A percentile compares a stretch with the other conserved stretches of the same genome.
Evolutionary conservation across 768 basidiomycete genomes (phyloP).

Genomic region (Leccinum subtestaceum): DNA sequence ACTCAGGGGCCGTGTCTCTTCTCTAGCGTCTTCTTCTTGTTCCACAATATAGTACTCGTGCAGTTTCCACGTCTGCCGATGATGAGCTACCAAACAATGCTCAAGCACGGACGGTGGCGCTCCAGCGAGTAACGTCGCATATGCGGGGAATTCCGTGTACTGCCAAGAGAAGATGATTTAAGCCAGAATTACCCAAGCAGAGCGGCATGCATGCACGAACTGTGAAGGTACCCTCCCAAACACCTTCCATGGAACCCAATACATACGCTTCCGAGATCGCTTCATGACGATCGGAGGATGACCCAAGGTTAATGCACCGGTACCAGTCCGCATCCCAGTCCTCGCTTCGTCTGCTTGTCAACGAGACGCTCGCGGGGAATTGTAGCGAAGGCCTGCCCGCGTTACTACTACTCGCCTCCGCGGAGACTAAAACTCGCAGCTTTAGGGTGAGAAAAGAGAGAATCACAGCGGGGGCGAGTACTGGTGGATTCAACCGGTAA

Average conservation of each 20-base stretch:
- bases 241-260: slow-evolving; percentile 69
- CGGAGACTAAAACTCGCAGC: slow-evolving; percentile 18
- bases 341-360: slow-evolving; percentile 30
- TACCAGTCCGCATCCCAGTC: slow-evolving; percentile 77
- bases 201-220: slow-evolving; percentile 41
- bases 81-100: slow-evolving; percentile 72
- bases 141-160: slow-evolving; percentile 85
- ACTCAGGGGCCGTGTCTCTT: slow-evolving; percentile 37
- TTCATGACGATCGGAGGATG: slow-evolving; percentile 29
- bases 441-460: slow-evolving; percentile 63
- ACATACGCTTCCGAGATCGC: slow-evolving; percentile 46
- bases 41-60: slow-evolving; percentile 66
- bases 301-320: slow-evolving; percentile 44
- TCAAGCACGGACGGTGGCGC: slow-evolving; percentile 64
- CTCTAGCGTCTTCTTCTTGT: slow-evolving; percentile 20
- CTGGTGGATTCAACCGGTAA: slow-evolving; percentile 51
- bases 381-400: slow-evolving; percentile 8
- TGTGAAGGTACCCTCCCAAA: slow-evolving; percentile 80
- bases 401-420: neutral
- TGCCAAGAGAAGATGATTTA: slow-evolving; percentile 27
- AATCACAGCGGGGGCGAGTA: slow-evolving; percentile 69
- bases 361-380: slow-evolving; percentile 13
- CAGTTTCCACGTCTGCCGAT: slow-evolving; percentile 88
- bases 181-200: neutral
- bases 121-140: slow-evolving; percentile 72